Conservation (phyloP, 305 asterid genomes). For the Ilex paraguariensis region DNA sequence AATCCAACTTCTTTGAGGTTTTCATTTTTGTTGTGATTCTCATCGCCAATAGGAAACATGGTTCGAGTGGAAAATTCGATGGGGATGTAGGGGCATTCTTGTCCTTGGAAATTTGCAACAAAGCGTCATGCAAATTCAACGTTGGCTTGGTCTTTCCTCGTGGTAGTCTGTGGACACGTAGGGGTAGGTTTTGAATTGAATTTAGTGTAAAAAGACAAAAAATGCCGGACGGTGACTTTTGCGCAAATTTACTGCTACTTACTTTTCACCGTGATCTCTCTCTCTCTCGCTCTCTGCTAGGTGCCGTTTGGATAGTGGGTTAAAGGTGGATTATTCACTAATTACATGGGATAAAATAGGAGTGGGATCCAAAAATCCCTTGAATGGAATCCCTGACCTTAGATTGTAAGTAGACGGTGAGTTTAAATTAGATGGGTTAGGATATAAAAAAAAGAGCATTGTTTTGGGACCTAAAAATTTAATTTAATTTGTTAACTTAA, state of each 20-base stretch:
- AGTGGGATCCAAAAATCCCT: too few relatives aligned
- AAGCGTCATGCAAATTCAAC: background rate
- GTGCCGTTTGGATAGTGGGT: background rate
- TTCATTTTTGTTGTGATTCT: background rate
- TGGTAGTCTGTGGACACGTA: background rate
- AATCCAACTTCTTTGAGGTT: background rate
- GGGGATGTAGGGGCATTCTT: background rate
- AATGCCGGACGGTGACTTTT: background rate
- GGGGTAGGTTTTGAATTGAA: background rate
- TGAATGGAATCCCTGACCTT: too few relatives aligned
- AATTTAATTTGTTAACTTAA: too few relatives aligned
- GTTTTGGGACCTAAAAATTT: too few relatives aligned
- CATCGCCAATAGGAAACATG: too few relatives aligned
- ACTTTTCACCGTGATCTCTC: too few relatives aligned
- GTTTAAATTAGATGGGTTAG: too few relatives aligned
- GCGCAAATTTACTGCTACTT: background rate
- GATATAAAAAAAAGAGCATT: too few relatives aligned
- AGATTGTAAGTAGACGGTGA: too few relatives aligned
- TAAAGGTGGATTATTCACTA: too few relatives aligned
- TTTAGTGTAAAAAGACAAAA: background rate
- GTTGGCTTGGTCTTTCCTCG: background rate
- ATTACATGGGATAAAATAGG: too few relatives aligned
- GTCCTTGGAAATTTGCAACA: background rate
- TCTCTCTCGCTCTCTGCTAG: background rate
- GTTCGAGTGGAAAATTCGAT: background rate